Evolutionary conservation across 805 yeast species (phyloP).

Genomic region (Candida maltosa): DNA sequence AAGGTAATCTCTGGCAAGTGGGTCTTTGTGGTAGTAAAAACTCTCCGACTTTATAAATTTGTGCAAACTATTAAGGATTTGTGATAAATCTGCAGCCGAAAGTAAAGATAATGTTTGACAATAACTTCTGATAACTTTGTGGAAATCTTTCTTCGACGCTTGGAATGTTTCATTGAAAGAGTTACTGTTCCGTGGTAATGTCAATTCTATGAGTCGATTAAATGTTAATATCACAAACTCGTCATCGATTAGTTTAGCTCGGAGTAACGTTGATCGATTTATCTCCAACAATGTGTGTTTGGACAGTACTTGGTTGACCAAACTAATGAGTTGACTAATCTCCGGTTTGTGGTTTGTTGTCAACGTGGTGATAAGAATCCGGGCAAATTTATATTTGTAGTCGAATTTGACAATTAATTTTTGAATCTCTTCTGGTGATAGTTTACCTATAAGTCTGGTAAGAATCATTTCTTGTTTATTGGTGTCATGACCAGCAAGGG

Average conservation of each 20-base stretch:
- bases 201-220: constrained; percentile 3
- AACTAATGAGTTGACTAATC: not conserved
- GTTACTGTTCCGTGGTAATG: not conserved
- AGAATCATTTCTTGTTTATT: not conserved
- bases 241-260: constrained; percentile 2
- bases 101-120: constrained; percentile 27
- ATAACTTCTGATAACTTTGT: constrained; percentile 22
- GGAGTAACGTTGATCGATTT: constrained; percentile 5
- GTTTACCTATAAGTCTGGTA: not conserved
- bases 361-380: constrained; percentile 1
- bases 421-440: constrained; percentile 2
- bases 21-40: constrained; percentile 1
- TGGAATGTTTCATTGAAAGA: not conserved
- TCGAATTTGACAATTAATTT: not conserved
- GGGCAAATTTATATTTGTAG: not conserved
- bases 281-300: constrained; percentile 9
- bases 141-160: constrained; percentile 14
- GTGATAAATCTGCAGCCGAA: constrained; percentile 14
- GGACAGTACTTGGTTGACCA: not conserved
- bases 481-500: too few species aligned
- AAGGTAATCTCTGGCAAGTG: constrained; percentile 2
- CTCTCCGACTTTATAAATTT: not conserved
- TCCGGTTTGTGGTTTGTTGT: not conserved
- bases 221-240: constrained; percentile 2
- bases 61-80: constrained; percentile 7